Conservation (phyloP, 495 filamentous ascomycete species). For the Penicilliopsis zonata region DNA sequence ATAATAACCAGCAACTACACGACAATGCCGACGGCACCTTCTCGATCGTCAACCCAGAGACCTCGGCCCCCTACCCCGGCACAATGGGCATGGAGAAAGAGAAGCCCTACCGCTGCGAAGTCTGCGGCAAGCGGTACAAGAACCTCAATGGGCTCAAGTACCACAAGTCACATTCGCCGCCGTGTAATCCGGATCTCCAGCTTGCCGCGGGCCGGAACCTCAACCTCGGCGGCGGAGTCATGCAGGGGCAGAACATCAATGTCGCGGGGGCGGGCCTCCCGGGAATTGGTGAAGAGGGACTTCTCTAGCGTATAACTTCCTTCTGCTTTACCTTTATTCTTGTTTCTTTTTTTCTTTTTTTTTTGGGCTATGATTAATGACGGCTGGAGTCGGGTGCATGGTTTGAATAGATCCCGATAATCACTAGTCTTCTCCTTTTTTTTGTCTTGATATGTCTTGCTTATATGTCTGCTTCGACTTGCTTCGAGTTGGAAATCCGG, state of each 20-base stretch:
- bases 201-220: constrained; percentile 28
- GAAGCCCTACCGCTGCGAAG: constrained; percentile 94
- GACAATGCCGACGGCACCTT: constrained; percentile 95
- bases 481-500: too few species aligned
- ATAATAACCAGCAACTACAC: constrained; percentile 89
- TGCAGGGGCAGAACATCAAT: constrained; percentile 40
- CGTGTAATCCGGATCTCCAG: constrained; percentile 46
- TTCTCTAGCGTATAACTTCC: constrained; percentile 21
- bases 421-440: too few species aligned
- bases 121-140: constrained; percentile 98
- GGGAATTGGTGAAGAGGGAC: constrained; percentile 39
- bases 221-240: constrained; percentile 32
- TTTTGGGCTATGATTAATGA: too few species aligned
- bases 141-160: constrained; percentile 96
- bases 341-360: neutral
- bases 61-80: constrained; percentile 84
- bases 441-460: too few species aligned
- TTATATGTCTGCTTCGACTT: too few species aligned
- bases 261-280: constrained; percentile 39
- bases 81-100: constrained; percentile 99
- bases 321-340: neutral
- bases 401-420: too few species aligned
- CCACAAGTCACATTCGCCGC: constrained; percentile 75
- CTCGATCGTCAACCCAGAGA: constrained; percentile 95
- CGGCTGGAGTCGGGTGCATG: too few species aligned